Conservation (phyloP, 768 basidiomycete species). For the Trichaptum fuscoviolaceum region DNA sequence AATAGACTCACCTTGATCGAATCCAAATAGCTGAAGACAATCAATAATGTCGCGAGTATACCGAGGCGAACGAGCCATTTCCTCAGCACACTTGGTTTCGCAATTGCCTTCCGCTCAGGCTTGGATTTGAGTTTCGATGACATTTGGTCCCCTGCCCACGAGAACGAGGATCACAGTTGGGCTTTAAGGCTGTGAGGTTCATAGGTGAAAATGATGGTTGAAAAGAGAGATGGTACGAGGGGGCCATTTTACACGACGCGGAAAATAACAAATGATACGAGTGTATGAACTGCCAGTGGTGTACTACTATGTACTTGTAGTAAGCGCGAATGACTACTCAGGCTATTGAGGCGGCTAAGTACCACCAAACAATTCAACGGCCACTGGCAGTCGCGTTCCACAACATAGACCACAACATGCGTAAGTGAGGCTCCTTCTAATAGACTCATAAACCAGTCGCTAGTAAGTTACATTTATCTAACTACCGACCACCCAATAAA, state of each 20-base stretch:
- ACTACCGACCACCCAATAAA: no score
- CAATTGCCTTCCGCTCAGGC: not conserved
- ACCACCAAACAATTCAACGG: no score
- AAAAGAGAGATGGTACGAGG: not conserved
- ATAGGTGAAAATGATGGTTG: not conserved
- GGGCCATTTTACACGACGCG: not conserved
- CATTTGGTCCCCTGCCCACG: not conserved
- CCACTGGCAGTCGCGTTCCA: no score
- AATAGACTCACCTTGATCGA: slow-evolving; percentile 43
- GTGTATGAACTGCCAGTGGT: no score
- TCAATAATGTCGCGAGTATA: slow-evolving; percentile 18
- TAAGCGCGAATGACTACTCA: no score
- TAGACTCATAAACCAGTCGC: no score
- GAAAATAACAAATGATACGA: not conserved
- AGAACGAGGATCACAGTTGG: no score
- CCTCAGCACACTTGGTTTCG: not conserved
- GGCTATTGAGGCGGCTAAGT: no score
- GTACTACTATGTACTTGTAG: no score
- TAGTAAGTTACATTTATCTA: no score
- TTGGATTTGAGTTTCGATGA: not conserved
- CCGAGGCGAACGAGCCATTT: not conserved
- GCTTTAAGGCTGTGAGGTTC: not conserved
- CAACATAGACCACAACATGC: no score
- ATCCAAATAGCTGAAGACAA: slow-evolving; percentile 49
- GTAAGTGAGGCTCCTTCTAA: no score